These are phyloP conservation scores for Eragrostis tef DNA, from an alignment of 202 grass and related monocot species.

Conservation along the genomic window DNA sequence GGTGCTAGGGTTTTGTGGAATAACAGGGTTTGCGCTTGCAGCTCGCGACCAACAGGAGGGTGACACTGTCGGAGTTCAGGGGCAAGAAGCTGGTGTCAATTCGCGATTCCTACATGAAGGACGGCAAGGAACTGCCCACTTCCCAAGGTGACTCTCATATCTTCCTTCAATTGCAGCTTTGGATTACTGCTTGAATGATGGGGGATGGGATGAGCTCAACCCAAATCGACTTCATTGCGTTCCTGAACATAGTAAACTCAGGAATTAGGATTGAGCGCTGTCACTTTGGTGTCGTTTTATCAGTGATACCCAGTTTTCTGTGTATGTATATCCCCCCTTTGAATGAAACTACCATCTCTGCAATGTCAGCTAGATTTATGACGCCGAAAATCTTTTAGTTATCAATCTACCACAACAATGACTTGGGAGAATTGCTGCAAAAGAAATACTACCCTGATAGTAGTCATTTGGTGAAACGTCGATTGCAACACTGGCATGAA, in stretches of 20 bases:
- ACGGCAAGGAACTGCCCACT: constrained; percentile 83
- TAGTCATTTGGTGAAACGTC: neutral
- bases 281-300: neutral
- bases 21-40: constrained; percentile 51
- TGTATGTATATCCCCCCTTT: neutral
- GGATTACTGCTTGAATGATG: neutral
- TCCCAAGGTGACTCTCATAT: constrained; percentile 61
- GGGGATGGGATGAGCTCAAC: neutral
- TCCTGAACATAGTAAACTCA: neutral
- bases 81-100: constrained; percentile 81
- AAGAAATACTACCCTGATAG: neutral
- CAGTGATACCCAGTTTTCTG: neutral
- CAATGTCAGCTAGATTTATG: neutral
- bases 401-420: neutral
- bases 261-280: neutral
- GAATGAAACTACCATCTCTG: neutral
- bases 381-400: neutral
- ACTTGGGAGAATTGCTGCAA: neutral
- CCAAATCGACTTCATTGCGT: neutral
- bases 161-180: neutral
- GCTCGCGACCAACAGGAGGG: constrained; percentile 76
- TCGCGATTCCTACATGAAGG: constrained; percentile 76
- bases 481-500: neutral
- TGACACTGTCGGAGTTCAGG: constrained; percentile 74
- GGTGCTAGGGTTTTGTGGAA: constrained; percentile 47